Evolutionary conservation across 352 stramenopile species (phyloP), one percentile per base, ranked within the genome.

Genomic region (Globisporangium viniferum): DNA sequence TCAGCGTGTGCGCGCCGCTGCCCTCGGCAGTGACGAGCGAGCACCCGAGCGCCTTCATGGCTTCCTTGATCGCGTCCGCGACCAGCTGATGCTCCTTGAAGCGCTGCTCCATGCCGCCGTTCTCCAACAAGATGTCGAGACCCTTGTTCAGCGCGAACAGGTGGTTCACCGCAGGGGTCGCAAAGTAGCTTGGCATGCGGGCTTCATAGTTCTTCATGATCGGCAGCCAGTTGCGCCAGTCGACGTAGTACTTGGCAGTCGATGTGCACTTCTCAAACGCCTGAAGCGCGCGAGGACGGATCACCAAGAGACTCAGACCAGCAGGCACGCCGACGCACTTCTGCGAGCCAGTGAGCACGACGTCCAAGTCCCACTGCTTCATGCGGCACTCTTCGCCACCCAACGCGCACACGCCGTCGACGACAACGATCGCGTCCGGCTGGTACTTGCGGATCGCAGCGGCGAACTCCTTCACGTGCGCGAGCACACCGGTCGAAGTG

Each of bases 201-300:
- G 82, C 82, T 66, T 93, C 84, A 69, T 93, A 93, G 73, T 86
- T 90, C 74, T 93, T 93, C 84, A 93, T 93, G 68, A 93, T 88
- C 33, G 82, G 82, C 55, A 93, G 69, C 84, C 84, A 93, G 71
- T 93, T 88, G 68, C 79, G 81, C 84, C 84, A 93, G 73, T 91
- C 79, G 29, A 89, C 76, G 46, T 93, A 93, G 66, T 93, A 93
- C 68, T 89, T 88, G 54, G 71, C 59, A 7, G 69, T 80, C 35
- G 74, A 81, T 36, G 71, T 85, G 69, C 76, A 82, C 66, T 80
- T 83, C 61, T 90, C 82, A 54, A 89, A 90, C 29, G 77, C 71
- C 64, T 89, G 75, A 39, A 93, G 65, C 33, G 84, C 84, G n/a
- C 84, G 82, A 1, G 84, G 82, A 53, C 84, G 84, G 29, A 93